phyloP scores from a whole-genome alignment of 2,329 filamentous ascomycete genomes.

The Nemania serpens region DNA sequence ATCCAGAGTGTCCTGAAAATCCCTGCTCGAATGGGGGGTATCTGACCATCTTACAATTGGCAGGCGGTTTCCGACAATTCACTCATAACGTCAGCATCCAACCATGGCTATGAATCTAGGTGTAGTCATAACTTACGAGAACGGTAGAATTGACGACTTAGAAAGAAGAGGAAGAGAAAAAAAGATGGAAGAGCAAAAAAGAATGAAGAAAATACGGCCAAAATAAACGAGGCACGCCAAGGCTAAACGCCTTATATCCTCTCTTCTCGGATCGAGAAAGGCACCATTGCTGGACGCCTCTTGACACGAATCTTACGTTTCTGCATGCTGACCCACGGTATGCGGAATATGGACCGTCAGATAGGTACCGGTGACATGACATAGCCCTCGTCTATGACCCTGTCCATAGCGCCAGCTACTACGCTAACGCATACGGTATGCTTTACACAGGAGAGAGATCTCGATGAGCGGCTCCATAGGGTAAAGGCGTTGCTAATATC shows the following conservation, averaged over 20 bases:
- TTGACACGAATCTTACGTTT: background rate
- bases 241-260: background rate
- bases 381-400: background rate
- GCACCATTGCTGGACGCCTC: background rate
- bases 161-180: background rate
- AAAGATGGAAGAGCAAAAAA: too few species aligned
- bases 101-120: background rate
- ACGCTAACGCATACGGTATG: constrained; percentile 11
- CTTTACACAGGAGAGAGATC: background rate
- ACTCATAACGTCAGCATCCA: background rate
- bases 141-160: background rate
- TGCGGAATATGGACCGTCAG: background rate
- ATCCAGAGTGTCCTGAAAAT: background rate
- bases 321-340: background rate
- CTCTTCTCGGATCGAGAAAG: background rate
- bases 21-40: background rate
- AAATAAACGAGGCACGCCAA: background rate
- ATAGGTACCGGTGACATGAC: constrained; percentile 3
- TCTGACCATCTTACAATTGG: background rate
- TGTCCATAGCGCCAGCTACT: background rate
- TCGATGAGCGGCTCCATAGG: background rate
- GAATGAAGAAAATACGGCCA: background rate
- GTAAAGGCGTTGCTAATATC: background rate
- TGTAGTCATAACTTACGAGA: background rate
- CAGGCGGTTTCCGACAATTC: background rate